Conservation (phyloP, 441 rosid genomes). For the Viola pubescens region DNA sequence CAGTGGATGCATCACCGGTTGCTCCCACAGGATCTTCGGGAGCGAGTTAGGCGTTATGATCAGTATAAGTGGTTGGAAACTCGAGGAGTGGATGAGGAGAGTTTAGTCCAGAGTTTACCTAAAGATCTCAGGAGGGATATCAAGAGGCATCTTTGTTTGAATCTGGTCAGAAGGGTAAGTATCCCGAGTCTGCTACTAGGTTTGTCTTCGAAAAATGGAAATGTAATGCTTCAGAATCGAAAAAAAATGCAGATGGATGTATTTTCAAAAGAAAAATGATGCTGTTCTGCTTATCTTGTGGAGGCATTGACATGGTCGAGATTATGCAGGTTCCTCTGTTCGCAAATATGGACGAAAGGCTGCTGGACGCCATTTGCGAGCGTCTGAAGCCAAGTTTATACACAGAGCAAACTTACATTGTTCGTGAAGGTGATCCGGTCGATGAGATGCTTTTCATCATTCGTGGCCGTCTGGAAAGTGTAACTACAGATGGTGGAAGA, state of each 20-base stretch:
- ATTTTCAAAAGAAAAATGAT: too few relatives aligned
- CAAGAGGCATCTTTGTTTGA: conserved; percentile 86
- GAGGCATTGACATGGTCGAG: background rate
- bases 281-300: background rate
- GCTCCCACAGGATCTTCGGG: conserved; percentile 66
- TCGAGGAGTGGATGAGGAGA: conserved; percentile 69
- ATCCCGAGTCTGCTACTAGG: background rate
- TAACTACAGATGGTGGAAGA: conserved; percentile 92
- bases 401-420: conserved; percentile 68
- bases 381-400: conserved; percentile 79
- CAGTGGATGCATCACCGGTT: conserved; percentile 97
- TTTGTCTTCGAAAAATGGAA: too few relatives aligned
- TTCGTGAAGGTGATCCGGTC: conserved; percentile 95
- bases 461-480: conserved; percentile 80
- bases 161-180: conserved; percentile 81
- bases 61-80: conserved; percentile 78
- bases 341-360: conserved; percentile 89
- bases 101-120: conserved; percentile 66
- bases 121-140: conserved; percentile 91
- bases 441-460: conserved; percentile 88
- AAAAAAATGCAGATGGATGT: too few relatives aligned
- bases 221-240: too few relatives aligned
- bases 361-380: conserved; percentile 87
- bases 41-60: conserved; percentile 59
- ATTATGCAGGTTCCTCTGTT: conserved; percentile 68